A percentile compares a stretch with the other conserved stretches of the same genome.
These are phyloP conservation scores for Entomortierella beljakovae DNA, from an alignment of 192 early-diverging fungal species.

Conservation along the genomic window DNA sequence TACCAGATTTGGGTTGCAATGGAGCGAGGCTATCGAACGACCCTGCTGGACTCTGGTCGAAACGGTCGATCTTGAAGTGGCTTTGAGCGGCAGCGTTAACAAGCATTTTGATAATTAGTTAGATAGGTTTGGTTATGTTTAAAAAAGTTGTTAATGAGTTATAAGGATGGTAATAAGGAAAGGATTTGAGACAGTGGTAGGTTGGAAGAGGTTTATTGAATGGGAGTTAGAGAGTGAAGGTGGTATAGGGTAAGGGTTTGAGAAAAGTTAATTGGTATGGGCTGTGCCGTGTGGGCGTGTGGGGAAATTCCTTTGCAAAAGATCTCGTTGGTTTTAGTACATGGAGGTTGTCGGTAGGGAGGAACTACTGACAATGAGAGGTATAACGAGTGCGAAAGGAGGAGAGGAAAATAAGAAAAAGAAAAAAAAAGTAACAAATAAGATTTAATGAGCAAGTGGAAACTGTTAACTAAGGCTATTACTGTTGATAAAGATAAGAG, in stretches of 20 bases:
- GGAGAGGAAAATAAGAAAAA: background rate
- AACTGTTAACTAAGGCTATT: no score
- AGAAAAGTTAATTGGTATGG: background rate
- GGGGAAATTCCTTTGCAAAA: constrained; percentile 31
- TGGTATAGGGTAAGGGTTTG: background rate
- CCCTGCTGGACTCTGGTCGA: constrained; percentile 26
- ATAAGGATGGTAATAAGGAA: background rate
- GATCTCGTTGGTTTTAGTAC: constrained; percentile 28
- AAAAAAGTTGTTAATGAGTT: background rate
- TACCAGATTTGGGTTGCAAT: background rate
- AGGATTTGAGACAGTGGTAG: background rate
- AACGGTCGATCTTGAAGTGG: constrained; percentile 48
- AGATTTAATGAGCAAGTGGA: background rate
- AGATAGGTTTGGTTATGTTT: background rate
- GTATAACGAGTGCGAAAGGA: constrained; percentile 7
- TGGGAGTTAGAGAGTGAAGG: background rate
- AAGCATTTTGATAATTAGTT: constrained; percentile 22
- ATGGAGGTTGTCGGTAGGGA: constrained; percentile 28
- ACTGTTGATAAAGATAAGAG: background rate
- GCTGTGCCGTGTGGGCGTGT: constrained; percentile 55
- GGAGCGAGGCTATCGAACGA: constrained; percentile 3
- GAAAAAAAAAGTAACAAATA: background rate
- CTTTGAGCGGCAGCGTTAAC: constrained; percentile 41
- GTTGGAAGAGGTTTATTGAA: background rate
- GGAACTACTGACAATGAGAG: constrained; percentile 23